Base-by-base conservation (phyloP, 2,329 filamentous ascomycete genomes). In the Calonectria pteridis region DNA sequence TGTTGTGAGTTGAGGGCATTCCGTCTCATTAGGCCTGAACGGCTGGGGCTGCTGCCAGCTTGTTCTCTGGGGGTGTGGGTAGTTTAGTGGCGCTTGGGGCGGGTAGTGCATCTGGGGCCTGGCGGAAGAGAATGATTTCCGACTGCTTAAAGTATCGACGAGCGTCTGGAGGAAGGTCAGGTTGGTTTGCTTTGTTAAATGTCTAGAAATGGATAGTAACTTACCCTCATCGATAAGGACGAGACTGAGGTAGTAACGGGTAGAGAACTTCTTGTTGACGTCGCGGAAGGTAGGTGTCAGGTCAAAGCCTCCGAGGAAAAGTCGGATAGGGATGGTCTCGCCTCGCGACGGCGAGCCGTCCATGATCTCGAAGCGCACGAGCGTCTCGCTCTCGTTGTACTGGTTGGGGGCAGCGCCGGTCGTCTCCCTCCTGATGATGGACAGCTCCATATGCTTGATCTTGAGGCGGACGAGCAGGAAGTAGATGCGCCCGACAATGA, bases 191-290 rank as follows among this genome's bases (percentile, higher is more conserved):
- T 53, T 23, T 5, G n/a, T 29, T 10, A 37, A 20, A 28, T 23
- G 23, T 69, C 1, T 28, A 4, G 20, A 28, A 31, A 26, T 28
- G 13, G 20, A 18, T 9, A 10, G 16, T 40, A 31, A 84, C 88
- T 78, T 86, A 94, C 95, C 95, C 91, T 98, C 96, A 82, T 98
- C 96, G 79, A 98, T 98, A 78, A 98, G 90, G 28, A 99, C 97
- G 75, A 99, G 87, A 83, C 96, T 98, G 76, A 99, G 91, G 86
- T 99, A 99, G 87, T 99, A 99, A 81, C 97, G 91, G 46, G 96
- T 98, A 31, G 96, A 98, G 86, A 98, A 99, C 87, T 99, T 99
- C 90, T 99, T 99, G 91, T 99, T 99, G 79, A 99, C 97, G 84
- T 99, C 97, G 75, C 97, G 94, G 91, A 99, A 99, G 16, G 97